Percentiles rank a stretch among this genome's conserved stretches.
Conservation (phyloP, 805 yeast genomes). For the Barnettozyma salicaria region DNA sequence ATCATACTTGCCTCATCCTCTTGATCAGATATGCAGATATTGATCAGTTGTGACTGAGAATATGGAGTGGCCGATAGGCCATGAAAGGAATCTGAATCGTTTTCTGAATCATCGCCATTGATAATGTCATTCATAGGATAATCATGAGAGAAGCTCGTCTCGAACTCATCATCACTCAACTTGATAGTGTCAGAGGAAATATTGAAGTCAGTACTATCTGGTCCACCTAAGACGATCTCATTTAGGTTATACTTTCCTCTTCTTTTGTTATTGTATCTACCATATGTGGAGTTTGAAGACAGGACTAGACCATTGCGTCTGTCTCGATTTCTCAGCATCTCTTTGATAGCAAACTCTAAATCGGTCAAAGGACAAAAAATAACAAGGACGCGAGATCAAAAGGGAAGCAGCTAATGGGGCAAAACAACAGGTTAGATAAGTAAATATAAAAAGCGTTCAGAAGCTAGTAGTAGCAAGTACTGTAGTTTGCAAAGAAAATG, state of each 20-base stretch:
- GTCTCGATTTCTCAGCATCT: slow-evolving; percentile 20
- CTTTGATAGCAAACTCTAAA: not conserved
- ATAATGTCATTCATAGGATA: not conserved
- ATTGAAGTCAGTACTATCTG: slow-evolving; percentile 16
- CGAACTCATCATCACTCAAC: slow-evolving; percentile 21
- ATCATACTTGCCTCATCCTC: slow-evolving; percentile 17
- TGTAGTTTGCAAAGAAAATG: no score
- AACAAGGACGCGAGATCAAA: not conserved
- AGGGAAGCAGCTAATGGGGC: no score
- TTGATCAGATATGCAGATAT: slow-evolving; percentile 23
- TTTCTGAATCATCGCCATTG: slow-evolving; percentile 5
- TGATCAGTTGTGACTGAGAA: slow-evolving; percentile 17
- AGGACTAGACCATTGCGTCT: slow-evolving; percentile 25
- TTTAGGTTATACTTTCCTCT: slow-evolving; percentile 22
- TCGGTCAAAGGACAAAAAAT: not conserved
- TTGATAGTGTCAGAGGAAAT: slow-evolving; percentile 24
- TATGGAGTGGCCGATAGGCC: slow-evolving; percentile 20
- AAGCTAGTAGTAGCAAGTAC: no score
- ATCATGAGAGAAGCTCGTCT: slow-evolving; percentile 1
- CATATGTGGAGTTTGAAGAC: slow-evolving; percentile 20
- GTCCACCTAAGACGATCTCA: slow-evolving; percentile 21
- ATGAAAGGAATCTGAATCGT: slow-evolving; percentile 8
- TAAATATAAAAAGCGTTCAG: no score
- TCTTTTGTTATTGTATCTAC: slow-evolving; percentile 21
- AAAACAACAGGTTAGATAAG: no score